Base-by-base conservation (phyloP, 306 rosid species). In the Prunus mume region DNA sequence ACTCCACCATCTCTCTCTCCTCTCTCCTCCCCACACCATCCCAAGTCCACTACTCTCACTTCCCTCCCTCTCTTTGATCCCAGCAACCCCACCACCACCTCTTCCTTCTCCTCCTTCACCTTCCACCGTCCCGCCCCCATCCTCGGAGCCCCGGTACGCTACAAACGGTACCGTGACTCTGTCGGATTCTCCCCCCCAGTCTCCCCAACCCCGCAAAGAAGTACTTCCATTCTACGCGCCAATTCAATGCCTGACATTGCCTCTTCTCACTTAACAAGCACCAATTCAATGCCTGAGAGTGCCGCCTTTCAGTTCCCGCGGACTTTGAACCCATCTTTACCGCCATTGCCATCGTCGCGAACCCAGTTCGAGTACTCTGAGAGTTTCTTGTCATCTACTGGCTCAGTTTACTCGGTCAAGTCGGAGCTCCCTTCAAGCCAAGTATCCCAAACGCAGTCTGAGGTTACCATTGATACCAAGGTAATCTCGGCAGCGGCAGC, bases 401-500 rank as follows among this genome's bases (percentile, higher is more conserved):
- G 77, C 51, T 76, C 80, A 1, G 47, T 61, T 49, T 80, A 82
- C 30, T 70, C 81, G 4, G 38, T 78, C 24, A 88, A 87, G 75
- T 60, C 88, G 49, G 97, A 95, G 83, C 86, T 85, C 81, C 89
- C 92, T 88, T 87, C 97, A 82, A 87, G 46, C 86, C 99, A 88
- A 74, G 85, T 72, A 41, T 78, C 78, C 71, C 84, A 78, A 78
- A 61, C 72, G 13, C 81, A 81, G n/a, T 77, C 79, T 1, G 88
- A 80, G 12, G 12, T 85, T 50, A 69, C 77, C 49, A 69, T 58
- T 22, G 83, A 85, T 56, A 11, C 76, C 60, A 82, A 80, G 13
- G 56, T 82, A 45, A 79, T 74, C 57, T 83, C 83, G 9, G 65
- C 80, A 34, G 50, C 81, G 18, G 64, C 15, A 11, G 38, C 28